Percentiles rank a stretch among this genome's conserved stretches.
Conservation (phyloP, 805 yeast genomes). For the Candida tammaniensis region DNA sequence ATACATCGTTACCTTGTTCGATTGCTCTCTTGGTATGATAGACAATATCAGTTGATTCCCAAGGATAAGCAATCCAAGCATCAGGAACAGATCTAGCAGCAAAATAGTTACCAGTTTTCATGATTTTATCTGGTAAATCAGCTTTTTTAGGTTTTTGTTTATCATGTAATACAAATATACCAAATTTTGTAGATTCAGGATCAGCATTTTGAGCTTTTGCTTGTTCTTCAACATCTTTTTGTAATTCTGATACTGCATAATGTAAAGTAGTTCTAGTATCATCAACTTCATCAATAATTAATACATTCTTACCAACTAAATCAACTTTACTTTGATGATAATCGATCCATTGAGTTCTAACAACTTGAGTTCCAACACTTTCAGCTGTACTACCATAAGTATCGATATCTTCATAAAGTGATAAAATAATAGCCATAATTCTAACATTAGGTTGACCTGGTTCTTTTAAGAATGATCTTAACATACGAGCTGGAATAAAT, state of each 20-base stretch:
- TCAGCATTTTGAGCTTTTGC: slow-evolving; percentile 51
- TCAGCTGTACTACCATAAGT: slow-evolving; percentile 58
- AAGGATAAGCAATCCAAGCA: slow-evolving; percentile 83
- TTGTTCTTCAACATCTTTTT: slow-evolving; percentile 67
- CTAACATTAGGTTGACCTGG: slow-evolving; percentile 86
- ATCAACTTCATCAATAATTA: slow-evolving; percentile 82
- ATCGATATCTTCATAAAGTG: slow-evolving; percentile 81
- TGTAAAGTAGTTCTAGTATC: slow-evolving; percentile 84
- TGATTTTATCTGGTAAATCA: slow-evolving; percentile 61
- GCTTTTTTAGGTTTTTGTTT: slow-evolving; percentile 72
- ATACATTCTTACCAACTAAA: slow-evolving; percentile 65
- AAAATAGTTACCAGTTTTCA: slow-evolving; percentile 59
- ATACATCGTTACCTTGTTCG: slow-evolving; percentile 69
- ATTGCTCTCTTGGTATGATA: slow-evolving; percentile 68
- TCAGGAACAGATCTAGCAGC: slow-evolving; percentile 78
- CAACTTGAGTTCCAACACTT: slow-evolving; percentile 56
- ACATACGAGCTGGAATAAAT: slow-evolving; percentile 93
- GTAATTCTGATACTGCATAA: slow-evolving; percentile 71
- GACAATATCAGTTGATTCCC: slow-evolving; percentile 79
- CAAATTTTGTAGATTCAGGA: slow-evolving; percentile 56
- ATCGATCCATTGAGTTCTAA: slow-evolving; percentile 83
- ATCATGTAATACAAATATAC: slow-evolving; percentile 76
- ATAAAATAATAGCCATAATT: slow-evolving; percentile 91
- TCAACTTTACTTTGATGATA: slow-evolving; percentile 61
- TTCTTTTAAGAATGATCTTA: slow-evolving; percentile 87